Evolutionary conservation across 2,329 filamentous ascomycete species (phyloP).

Genomic region (Thermothelomyces thermophilus): DNA sequence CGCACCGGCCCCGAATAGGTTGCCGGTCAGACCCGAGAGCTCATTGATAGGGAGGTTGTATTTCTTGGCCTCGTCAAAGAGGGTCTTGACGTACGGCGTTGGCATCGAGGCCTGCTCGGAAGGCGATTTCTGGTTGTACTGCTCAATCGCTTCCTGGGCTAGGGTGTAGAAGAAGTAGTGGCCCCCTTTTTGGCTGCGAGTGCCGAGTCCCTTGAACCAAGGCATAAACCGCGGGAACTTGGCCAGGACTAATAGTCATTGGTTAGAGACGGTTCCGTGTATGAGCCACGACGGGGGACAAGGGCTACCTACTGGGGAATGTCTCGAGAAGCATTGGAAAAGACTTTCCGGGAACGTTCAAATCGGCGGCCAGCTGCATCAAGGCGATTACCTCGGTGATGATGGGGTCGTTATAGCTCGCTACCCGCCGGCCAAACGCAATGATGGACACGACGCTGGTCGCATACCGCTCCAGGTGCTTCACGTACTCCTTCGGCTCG

Average conservation of each 20-base stretch:
- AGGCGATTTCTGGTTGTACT: constrained; percentile 28
- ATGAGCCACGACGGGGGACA: too few relatives aligned
- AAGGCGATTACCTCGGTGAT: constrained; percentile 53
- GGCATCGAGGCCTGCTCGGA: constrained; percentile 24
- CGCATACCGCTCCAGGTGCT: constrained; percentile 47
- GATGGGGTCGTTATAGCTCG: constrained; percentile 46
- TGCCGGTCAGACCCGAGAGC: constrained; percentile 41
- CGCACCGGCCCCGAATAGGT: constrained; percentile 42
- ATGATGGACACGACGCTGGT: constrained; percentile 50
- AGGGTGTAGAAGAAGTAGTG: constrained; percentile 47
- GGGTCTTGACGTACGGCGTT: constrained; percentile 37
- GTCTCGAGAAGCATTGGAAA: constrained; percentile 54
- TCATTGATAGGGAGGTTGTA: constrained; percentile 40
- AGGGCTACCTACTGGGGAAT: constrained; percentile 41
- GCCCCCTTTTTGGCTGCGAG: constrained; percentile 34
- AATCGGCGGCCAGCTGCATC: constrained; percentile 51
- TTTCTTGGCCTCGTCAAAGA: constrained; percentile 43
- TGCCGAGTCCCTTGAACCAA: constrained; percentile 45
- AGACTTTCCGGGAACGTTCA: constrained; percentile 46
- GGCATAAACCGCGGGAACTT: constrained; percentile 44
- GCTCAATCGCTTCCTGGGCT: constrained; percentile 42
- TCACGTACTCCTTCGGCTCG: constrained; percentile 41
- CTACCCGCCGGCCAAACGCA: constrained; percentile 48
- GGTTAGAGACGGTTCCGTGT: background rate
- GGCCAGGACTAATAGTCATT: constrained; percentile 31